phyloP scores from a whole-genome alignment of 2,329 filamentous ascomycete genomes.

The Colletotrichum musicola region DNA sequence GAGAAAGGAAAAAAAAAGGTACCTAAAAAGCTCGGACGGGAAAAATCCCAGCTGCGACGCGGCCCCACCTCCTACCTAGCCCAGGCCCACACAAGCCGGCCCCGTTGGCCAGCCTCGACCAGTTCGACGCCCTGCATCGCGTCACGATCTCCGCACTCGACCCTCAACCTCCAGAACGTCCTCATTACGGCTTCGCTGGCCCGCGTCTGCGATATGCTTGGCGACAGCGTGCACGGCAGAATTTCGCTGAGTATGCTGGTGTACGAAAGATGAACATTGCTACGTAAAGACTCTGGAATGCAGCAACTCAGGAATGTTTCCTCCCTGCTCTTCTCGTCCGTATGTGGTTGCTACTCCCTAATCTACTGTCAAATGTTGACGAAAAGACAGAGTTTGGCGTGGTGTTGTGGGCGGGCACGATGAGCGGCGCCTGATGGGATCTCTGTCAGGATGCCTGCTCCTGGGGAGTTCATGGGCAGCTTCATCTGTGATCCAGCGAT shows the following conservation, averaged over 20 bases:
- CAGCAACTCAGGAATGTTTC: conserved; percentile 4
- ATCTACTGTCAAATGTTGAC: conserved; percentile 21
- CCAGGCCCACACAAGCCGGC: not conserved
- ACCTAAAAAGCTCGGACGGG: conserved; percentile 11
- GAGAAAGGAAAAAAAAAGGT: not conserved
- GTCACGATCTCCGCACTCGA: conserved; percentile 38
- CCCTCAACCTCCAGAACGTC: conserved; percentile 33
- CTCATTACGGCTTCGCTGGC: conserved; percentile 5
- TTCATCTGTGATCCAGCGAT: conserved; percentile 30
- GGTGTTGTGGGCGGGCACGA: conserved; percentile 27
- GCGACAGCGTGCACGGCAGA: conserved; percentile 11
- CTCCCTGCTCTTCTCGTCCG: conserved; percentile 12
- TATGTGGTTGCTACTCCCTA: conserved; percentile 22
- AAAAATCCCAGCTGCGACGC: conserved; percentile 21
- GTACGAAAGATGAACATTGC: not conserved
- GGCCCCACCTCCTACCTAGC: not conserved
- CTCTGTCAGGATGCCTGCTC: conserved; percentile 18
- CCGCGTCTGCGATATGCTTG: conserved; percentile 8
- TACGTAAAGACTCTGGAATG: not conserved
- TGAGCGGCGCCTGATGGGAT: not conserved
- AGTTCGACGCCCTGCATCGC: conserved; percentile 20
- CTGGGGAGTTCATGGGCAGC: not conserved
- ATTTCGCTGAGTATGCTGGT: not conserved
- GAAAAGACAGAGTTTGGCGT: conserved; percentile 6
- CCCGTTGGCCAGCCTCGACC: conserved; percentile 24